These are phyloP conservation scores for Schizophyllum commune DNA, from an alignment of 1,284 basidiomycete species.

Conservation along the genomic window DNA sequence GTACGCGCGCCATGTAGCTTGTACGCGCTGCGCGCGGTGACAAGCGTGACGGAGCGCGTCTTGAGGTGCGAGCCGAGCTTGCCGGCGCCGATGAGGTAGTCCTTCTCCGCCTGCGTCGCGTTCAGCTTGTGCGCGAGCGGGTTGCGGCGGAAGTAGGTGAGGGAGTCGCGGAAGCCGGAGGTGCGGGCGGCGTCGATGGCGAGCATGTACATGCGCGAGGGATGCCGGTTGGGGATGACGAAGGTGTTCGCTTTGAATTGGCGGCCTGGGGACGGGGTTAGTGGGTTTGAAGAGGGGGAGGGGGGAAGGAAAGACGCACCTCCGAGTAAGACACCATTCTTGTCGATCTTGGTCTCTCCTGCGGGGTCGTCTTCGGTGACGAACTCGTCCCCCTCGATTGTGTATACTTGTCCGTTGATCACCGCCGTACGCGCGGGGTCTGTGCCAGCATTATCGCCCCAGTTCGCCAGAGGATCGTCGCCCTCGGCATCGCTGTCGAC, in stretches of 20 bases:
- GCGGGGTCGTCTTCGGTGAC: slow-evolving; percentile 77
- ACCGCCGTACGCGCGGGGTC: background rate
- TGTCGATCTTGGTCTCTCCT: slow-evolving; percentile 90
- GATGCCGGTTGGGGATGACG: slow-evolving; percentile 72
- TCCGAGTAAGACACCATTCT: slow-evolving; percentile 75
- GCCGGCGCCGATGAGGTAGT: slow-evolving; percentile 82
- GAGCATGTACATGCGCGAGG: slow-evolving; percentile 85
- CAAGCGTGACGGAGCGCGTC: slow-evolving; percentile 88
- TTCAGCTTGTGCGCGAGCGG: slow-evolving; percentile 85
- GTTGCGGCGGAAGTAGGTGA: slow-evolving; percentile 94
- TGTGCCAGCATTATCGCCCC: background rate
- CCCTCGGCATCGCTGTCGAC: slow-evolving; percentile 37
- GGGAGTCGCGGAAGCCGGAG: slow-evolving; percentile 91
- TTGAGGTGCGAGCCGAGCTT: slow-evolving; percentile 85
- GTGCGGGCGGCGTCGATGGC: slow-evolving; percentile 96
- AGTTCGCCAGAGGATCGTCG: slow-evolving; percentile 22
- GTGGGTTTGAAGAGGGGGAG: background rate
- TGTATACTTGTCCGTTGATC: slow-evolving; percentile 51
- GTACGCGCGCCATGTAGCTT: slow-evolving; percentile 92
- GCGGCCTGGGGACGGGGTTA: slow-evolving; percentile 47
- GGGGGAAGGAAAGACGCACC: slow-evolving; percentile 30
- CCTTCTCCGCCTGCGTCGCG: slow-evolving; percentile 83
- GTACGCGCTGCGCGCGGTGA: slow-evolving; percentile 89
- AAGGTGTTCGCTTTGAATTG: slow-evolving; percentile 89
- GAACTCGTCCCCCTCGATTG: slow-evolving; percentile 86